Conservation (phyloP, 2,329 filamentous ascomycete species). For the Trichoderma sp. region DNA sequence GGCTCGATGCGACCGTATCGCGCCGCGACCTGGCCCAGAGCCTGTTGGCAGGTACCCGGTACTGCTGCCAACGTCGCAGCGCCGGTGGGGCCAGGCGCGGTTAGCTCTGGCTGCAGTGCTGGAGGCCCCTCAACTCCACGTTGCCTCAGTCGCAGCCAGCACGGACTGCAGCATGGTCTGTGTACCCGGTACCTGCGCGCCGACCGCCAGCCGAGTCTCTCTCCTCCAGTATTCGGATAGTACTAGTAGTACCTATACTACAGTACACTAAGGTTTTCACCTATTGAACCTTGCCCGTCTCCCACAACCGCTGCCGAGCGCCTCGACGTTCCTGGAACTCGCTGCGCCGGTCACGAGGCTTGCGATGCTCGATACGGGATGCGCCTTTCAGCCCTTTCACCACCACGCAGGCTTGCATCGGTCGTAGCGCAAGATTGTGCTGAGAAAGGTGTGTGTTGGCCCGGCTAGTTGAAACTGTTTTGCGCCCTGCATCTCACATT, state of each 20-base stretch:
- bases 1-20: background rate
- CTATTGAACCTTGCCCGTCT: constrained; percentile 11
- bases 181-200: background rate
- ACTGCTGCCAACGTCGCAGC: background rate
- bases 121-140: background rate
- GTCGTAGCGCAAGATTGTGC: background rate
- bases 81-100: background rate
- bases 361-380: background rate
- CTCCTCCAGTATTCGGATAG: too few relatives aligned
- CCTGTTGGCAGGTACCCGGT: background rate
- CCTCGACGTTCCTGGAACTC: constrained; percentile 7
- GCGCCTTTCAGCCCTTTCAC: constrained; percentile 11
- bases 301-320: background rate
- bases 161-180: background rate
- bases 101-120: background rate
- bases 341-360: constrained; percentile 6
- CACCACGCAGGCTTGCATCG: background rate
- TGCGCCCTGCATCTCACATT: constrained; percentile 22
- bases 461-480: constrained; percentile 4
- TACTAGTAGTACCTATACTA: too few relatives aligned
- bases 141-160: background rate
- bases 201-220: background rate
- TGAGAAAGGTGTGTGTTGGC: constrained; percentile 1
- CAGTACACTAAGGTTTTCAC: constrained; percentile 2
- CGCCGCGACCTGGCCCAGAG: background rate